These are phyloP conservation scores for Amphichorda felina DNA, from an alignment of 2,329 filamentous ascomycete species.

Conservation along the genomic window DNA sequence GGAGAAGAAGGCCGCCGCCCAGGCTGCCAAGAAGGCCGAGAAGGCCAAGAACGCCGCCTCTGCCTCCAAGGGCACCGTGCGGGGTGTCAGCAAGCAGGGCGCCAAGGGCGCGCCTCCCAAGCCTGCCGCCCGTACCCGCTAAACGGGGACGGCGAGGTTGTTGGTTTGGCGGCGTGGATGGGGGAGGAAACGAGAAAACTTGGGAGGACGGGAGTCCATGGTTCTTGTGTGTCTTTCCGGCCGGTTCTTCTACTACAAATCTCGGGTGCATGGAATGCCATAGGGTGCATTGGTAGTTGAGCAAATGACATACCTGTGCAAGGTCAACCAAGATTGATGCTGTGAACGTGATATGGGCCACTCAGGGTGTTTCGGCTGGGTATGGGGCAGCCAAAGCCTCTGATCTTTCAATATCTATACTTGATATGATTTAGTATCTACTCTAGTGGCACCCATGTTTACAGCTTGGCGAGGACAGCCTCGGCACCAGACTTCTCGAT, in stretches of 20 bases:
- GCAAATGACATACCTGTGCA: slow-evolving; percentile 22
- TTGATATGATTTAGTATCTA: too few relatives aligned
- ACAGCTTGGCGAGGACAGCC: slow-evolving; percentile 41
- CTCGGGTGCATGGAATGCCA: slow-evolving; percentile 28
- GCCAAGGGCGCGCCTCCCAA: slow-evolving; percentile 83
- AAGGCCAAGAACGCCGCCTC: slow-evolving; percentile 85
- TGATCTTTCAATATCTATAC: too few relatives aligned
- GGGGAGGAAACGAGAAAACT: slow-evolving; percentile 5
- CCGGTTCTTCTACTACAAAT: slow-evolving; percentile 28
- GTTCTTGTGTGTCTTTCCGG: slow-evolving; percentile 29
- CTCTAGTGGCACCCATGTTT: slow-evolving; percentile 8
- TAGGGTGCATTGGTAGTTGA: slow-evolving; percentile 30
- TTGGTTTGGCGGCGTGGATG: slow-evolving; percentile 5
- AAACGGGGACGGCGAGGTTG: slow-evolving; percentile 9
- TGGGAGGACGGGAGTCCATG: slow-evolving; percentile 18
- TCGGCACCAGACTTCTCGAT: slow-evolving; percentile 39
- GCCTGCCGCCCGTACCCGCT: slow-evolving; percentile 78
- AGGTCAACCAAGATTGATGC: slow-evolving; percentile 8
- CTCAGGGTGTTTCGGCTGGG: too few relatives aligned
- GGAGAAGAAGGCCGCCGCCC: slow-evolving; percentile 87
- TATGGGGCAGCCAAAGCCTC: too few relatives aligned
- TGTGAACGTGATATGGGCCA: too few relatives aligned
- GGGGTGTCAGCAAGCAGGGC: slow-evolving; percentile 93
- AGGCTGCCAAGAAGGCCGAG: slow-evolving; percentile 94
- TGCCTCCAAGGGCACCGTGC: slow-evolving; percentile 61